phyloP scores from a whole-genome alignment of 2,329 filamentous ascomycete genomes.

The Xylaria sp. region DNA sequence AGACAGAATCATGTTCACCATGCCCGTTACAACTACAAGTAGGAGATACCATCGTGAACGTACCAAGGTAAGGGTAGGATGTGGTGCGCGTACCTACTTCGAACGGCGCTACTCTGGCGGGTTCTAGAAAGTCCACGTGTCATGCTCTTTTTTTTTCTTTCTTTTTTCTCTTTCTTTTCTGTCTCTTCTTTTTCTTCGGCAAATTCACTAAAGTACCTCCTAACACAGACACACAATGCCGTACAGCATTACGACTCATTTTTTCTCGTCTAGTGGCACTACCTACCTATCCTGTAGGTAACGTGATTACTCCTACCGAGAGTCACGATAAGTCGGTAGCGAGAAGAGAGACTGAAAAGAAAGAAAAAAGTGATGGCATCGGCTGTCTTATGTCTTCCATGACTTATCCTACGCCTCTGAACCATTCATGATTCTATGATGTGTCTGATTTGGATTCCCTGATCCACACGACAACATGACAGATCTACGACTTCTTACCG shows the following conservation, averaged over 20 bases:
- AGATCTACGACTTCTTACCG: no score
- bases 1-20: constrained; percentile 3
- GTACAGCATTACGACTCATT: not conserved
- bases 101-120: not conserved
- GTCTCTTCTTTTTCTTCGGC: not conserved
- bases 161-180: not conserved
- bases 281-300: not conserved
- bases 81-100: constrained; percentile 6
- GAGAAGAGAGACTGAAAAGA: not conserved
- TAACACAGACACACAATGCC: no score
- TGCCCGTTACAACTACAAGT: constrained; percentile 13
- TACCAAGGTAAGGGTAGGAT: constrained; percentile 3
- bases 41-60: not conserved
- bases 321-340: not conserved
- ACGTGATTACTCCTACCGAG: not conserved
- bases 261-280: not conserved
- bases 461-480: no score
- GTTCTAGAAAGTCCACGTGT: constrained; percentile 29
- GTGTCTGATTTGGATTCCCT: no score
- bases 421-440: no score
- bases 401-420: not conserved
- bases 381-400: not conserved
- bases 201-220: not conserved
- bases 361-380: not conserved
- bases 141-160: constrained; percentile 9